Conservation (phyloP, 495 filamentous ascomycete genomes). For the Penicillium diatomitis region DNA sequence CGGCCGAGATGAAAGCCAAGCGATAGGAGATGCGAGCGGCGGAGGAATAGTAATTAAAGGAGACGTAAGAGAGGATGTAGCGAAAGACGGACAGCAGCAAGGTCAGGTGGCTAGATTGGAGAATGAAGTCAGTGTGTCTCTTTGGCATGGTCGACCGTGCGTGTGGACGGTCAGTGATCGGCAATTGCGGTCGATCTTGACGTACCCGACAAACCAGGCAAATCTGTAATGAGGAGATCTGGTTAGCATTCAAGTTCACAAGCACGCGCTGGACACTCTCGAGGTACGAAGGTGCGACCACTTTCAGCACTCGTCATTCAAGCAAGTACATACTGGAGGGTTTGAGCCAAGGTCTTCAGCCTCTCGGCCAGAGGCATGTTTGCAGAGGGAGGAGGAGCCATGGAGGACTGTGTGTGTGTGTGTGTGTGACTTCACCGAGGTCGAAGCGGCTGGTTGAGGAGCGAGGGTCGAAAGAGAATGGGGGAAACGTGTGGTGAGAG, state of each 20-base stretch:
- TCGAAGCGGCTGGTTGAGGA: not conserved
- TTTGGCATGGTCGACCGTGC: not conserved
- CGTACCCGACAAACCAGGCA: constrained; percentile 87
- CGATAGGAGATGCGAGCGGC: constrained; percentile 79
- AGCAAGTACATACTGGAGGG: constrained; percentile 60
- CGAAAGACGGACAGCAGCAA: constrained; percentile 74
- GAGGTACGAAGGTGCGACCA: no score
- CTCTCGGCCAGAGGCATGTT: constrained; percentile 64
- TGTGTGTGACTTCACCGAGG: not conserved
- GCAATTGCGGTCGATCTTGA: constrained; percentile 15
- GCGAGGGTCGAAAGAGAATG: not conserved
- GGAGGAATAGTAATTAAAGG: constrained; percentile 67
- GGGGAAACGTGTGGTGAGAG: not conserved
- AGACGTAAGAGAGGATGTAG: constrained; percentile 73
- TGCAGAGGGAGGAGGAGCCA: constrained; percentile 73
- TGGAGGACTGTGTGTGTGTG: constrained; percentile 23
- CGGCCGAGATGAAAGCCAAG: constrained; percentile 77
- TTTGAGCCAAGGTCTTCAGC: constrained; percentile 67
- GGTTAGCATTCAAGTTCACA: constrained; percentile 32
- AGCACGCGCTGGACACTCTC: no score
- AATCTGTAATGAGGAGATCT: constrained; percentile 31
- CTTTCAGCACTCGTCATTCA: no score
- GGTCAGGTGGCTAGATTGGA: constrained; percentile 57
- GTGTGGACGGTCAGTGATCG: not conserved
- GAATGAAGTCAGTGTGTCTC: constrained; percentile 9